phyloP scores from a whole-genome alignment of 345 rosid species.

The Firmiana major region DNA sequence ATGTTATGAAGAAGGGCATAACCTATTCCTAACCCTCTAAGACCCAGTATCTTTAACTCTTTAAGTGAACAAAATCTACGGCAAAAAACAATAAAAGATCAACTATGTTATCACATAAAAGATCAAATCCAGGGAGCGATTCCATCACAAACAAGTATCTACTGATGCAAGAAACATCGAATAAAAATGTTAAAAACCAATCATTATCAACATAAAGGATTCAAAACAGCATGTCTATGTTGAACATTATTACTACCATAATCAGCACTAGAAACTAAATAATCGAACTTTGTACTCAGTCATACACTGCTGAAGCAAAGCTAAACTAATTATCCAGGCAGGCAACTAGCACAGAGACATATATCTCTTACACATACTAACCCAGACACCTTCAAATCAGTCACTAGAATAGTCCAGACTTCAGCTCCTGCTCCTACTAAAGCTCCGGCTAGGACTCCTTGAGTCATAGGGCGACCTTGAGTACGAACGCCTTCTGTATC shows the following conservation, averaged over 20 bases:
- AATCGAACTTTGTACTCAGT: conserved; percentile 23
- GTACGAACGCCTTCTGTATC: conserved; percentile 41
- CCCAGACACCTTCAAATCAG: not conserved
- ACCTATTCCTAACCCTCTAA: not conserved
- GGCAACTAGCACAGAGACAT: not conserved
- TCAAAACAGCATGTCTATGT: not conserved
- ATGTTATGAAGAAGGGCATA: too few species aligned
- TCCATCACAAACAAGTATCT: not conserved
- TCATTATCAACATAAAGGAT: not conserved
- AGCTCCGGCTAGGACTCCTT: conserved; percentile 39
- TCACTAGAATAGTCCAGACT: conserved; percentile 35
- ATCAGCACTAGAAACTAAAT: not conserved
- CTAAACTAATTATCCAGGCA: not conserved
- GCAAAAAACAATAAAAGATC: not conserved
- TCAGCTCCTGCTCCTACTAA: conserved; percentile 20
- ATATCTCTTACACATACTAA: not conserved
- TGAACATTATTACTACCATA: not conserved
- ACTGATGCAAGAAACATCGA: not conserved
- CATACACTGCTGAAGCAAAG: not conserved
- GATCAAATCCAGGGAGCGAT: not conserved
- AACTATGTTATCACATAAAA: not conserved
- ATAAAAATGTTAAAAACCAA: too few species aligned
- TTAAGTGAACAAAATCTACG: not conserved
- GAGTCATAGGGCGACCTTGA: conserved; percentile 48
- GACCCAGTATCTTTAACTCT: not conserved